Percentiles rank a stretch among this genome's conserved stretches.
These are phyloP conservation scores for Adansonia gregorii DNA, from an alignment of 441 rosid species.

Conservation along the genomic window DNA sequence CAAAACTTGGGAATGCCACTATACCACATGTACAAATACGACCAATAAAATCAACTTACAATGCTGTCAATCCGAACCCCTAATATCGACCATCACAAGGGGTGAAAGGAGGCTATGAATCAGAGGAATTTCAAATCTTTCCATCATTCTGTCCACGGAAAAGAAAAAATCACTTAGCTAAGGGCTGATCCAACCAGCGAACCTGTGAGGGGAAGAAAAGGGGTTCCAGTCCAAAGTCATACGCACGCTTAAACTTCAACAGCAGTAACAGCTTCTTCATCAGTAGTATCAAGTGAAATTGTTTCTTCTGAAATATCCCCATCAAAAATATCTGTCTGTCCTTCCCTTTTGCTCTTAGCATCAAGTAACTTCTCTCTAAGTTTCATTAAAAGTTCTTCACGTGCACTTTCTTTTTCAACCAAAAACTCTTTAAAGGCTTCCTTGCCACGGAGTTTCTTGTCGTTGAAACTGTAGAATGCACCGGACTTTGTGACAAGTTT, in stretches of 20 bases:
- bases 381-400: constrained; percentile 63
- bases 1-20: constrained; percentile 24
- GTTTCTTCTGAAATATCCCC: constrained; percentile 42
- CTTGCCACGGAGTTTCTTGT: constrained; percentile 64
- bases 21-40: not conserved
- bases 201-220: constrained; percentile 24
- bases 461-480: constrained; percentile 51
- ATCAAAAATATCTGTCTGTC: constrained; percentile 35
- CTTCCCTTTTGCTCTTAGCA: constrained; percentile 36
- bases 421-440: constrained; percentile 65
- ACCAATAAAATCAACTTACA: constrained; percentile 19
- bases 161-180: not conserved
- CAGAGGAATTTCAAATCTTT: constrained; percentile 20
- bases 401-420: constrained; percentile 42
- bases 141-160: constrained; percentile 18
- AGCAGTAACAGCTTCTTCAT: constrained; percentile 70
- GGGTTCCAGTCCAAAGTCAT: not conserved
- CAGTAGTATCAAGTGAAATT: constrained; percentile 57
- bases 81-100: not conserved
- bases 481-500: constrained; percentile 59
- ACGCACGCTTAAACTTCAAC: constrained; percentile 50
- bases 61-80: constrained; percentile 6
- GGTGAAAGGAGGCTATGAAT: constrained; percentile 14
- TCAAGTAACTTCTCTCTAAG: constrained; percentile 64
- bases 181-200: constrained; percentile 16